Percentiles rank a stretch among this genome's conserved stretches.
phyloP scores from a whole-genome alignment of 2,329 filamentous ascomycete genomes.

The Penicillium fuscoglaucum region DNA sequence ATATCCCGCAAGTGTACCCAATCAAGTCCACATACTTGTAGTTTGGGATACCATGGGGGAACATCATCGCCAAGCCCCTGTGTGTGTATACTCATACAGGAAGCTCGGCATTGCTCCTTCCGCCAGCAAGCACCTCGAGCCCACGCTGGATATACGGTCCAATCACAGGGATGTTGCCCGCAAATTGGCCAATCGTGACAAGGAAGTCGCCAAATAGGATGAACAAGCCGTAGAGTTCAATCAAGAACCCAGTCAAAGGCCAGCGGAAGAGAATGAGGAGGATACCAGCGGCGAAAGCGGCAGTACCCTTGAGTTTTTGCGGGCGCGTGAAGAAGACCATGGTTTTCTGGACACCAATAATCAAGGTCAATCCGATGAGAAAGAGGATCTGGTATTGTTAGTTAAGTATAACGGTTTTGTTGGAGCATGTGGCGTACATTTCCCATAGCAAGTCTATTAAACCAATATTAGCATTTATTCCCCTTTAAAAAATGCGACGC shows the following conservation, averaged over 20 bases:
- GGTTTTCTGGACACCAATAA: conserved; percentile 90
- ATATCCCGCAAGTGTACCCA: neutral
- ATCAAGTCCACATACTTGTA: neutral
- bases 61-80: neutral
- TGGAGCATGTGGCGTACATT: conserved; percentile 61
- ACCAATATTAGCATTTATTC: conserved; percentile 4
- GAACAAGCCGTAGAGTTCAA: conserved; percentile 91
- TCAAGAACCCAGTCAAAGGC: conserved; percentile 84
- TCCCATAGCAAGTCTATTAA: conserved; percentile 85
- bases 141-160: conserved; percentile 79
- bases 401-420: conserved; percentile 5
- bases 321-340: conserved; percentile 89
- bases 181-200: conserved; percentile 85
- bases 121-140: conserved; percentile 69
- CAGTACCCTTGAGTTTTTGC: conserved; percentile 89
- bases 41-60: neutral
- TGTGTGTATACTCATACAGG: conserved; percentile 30
- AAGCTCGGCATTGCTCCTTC: conserved; percentile 71
- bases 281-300: conserved; percentile 82
- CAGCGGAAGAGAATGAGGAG: conserved; percentile 83
- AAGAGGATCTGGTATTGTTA: conserved; percentile 75
- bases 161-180: conserved; percentile 77
- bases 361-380: conserved; percentile 91
- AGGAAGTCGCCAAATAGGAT: conserved; percentile 96
- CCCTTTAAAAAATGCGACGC: neutral